Evolutionary conservation across 2,329 filamentous ascomycete genomes (phyloP).

Genomic region (Ophiocordyceps polyrhachis-furcata): DNA sequence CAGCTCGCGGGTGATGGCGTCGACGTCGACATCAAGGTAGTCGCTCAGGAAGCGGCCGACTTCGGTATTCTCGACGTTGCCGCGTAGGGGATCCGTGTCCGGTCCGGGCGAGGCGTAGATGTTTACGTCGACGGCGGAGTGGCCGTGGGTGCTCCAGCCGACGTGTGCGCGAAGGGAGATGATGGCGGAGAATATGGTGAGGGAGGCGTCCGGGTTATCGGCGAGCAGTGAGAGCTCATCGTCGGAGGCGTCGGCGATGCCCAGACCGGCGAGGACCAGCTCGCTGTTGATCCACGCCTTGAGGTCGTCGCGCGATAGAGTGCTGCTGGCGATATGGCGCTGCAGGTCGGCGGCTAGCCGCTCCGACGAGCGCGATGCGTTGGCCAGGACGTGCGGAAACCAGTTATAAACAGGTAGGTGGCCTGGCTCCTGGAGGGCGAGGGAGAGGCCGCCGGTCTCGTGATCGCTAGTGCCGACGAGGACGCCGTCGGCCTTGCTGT

Average conservation of each 20-base stretch:
- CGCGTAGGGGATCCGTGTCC: constrained; percentile 44
- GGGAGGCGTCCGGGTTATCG: constrained; percentile 32
- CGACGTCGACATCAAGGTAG: constrained; percentile 66
- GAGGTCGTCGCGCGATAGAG: constrained; percentile 20
- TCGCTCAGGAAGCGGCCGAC: constrained; percentile 63
- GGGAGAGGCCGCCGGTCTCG: constrained; percentile 78
- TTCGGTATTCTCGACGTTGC: constrained; percentile 92
- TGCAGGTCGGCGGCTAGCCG: constrained; percentile 45
- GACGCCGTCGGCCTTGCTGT: constrained; percentile 54
- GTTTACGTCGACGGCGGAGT: constrained; percentile 88
- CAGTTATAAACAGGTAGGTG: constrained; percentile 46
- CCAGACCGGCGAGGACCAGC: constrained; percentile 52
- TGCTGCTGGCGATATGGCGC: constrained; percentile 29
- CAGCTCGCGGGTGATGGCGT: constrained; percentile 59
- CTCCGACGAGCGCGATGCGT: constrained; percentile 60
- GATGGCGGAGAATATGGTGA: constrained; percentile 57
- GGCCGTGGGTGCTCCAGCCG: constrained; percentile 88
- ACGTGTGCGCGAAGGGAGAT: constrained; percentile 74
- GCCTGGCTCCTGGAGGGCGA: constrained; percentile 47
- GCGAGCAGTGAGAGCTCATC: constrained; percentile 53
- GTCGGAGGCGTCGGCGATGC: constrained; percentile 53
- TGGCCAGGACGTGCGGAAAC: constrained; percentile 63
- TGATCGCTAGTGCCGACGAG: constrained; percentile 88
- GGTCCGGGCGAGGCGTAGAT: constrained; percentile 67
- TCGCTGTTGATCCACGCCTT: constrained; percentile 48